Evolutionary conservation across 2,329 filamentous ascomycete species (phyloP), one percentile per base, ranked within the genome.

Genomic region (Sclerotinia glacialis): DNA sequence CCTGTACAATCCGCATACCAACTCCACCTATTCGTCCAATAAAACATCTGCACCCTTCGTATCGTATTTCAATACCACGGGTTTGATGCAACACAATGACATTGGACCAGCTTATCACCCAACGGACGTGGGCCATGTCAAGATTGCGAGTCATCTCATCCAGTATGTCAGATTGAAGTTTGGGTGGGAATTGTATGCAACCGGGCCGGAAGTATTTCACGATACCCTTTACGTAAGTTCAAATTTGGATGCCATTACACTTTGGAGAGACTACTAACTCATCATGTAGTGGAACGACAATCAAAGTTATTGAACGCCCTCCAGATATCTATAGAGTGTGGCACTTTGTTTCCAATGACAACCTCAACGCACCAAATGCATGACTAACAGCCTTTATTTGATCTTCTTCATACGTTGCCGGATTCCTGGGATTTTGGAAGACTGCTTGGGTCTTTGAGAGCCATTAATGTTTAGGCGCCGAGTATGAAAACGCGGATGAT

Each of bases 81-180:
- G 85, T 0, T 84, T 88, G 54, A 73, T 88, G 70, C 83, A 87
- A 70, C 84, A 88, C 71, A 87, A 87, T 69, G 85, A 87, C 72
- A 85, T 86, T 67, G 81, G 79, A 2, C 85, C 85, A 8, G 79
- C 81, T 69, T 86, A 79, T 70, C 86, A 88, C 72, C 85, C 84
- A 0, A 88, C 85, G 0, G 86, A 88, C 72, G 81, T 86, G 9
- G 85, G 85, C 4, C 83, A 86, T 64, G 79, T 87, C 72, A 88
- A 88, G 74, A 75, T 88, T 9, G 85, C 85, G 2, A 86, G 83
- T 71, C 84, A 87, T 70, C 71, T 87, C 59, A 81, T 83, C 69
- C 83, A 86, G 75, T 88, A 82, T 74, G 83, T 86, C 54, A 82
- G 81, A 66, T 69, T 84, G 65, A 82, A 79, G 54, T 82, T 87